Percentiles rank a stretch among this genome's conserved stretches.
Evolutionary conservation across 1,284 basidiomycete genomes (phyloP).

Genomic region (Cutaneotrichosporon cyanovorans): DNA sequence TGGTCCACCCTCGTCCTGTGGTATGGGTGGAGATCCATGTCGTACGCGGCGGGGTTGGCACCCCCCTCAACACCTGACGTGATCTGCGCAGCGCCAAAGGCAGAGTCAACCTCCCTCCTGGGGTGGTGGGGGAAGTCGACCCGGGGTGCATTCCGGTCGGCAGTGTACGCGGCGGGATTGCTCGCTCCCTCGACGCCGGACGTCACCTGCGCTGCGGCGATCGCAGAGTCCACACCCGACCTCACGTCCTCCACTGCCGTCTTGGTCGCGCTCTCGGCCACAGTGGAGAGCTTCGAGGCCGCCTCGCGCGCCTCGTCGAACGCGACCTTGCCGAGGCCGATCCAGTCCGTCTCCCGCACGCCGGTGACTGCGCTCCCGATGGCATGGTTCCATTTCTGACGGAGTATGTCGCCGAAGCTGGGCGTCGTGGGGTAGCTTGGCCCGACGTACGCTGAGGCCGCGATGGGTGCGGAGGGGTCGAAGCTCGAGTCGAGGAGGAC

Average conservation of each 20-base stretch:
- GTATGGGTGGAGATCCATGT: neutral
- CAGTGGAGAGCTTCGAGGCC: neutral
- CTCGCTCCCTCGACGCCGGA: neutral
- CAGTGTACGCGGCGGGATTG: neutral
- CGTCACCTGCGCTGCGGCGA: neutral
- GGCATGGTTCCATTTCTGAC: conserved; percentile 34
- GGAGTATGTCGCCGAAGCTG: conserved; percentile 26
- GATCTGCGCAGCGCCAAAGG: neutral
- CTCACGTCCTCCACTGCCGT: neutral
- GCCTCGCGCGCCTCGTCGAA: conserved; percentile 4
- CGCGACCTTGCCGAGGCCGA: conserved; percentile 17
- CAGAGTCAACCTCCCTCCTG: too few relatives aligned
- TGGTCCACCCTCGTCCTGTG: too few relatives aligned
- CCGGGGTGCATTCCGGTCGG: too few relatives aligned
- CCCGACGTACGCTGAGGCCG: conserved; percentile 29
- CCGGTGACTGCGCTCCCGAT: conserved; percentile 18
- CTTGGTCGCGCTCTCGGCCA: neutral
- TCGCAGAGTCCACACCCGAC: neutral
- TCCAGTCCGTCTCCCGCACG: conserved; percentile 29
- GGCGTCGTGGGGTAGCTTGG: conserved; percentile 14
- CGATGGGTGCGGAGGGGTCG: conserved; percentile 22
- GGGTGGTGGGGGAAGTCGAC: too few relatives aligned
- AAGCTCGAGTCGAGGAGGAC: conserved; percentile 26
- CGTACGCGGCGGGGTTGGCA: neutral
- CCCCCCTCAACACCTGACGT: neutral